phyloP scores from a whole-genome alignment of 768 basidiomycete genomes.

The Boletus reticulatus region DNA sequence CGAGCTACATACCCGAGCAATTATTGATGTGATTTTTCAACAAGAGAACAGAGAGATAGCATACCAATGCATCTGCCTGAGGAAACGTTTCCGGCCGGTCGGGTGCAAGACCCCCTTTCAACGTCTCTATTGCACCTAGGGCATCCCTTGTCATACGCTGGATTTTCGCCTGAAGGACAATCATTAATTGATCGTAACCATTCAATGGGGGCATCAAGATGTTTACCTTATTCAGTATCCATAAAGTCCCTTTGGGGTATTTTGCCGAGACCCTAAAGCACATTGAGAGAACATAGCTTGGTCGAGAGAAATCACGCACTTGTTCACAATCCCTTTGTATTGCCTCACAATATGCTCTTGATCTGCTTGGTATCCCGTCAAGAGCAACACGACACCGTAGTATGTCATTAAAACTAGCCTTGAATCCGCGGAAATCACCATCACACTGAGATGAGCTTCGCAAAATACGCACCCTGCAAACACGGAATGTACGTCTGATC shows the following conservation, averaged over 20 bases:
- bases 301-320: constrained; percentile 36
- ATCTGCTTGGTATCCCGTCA: constrained; percentile 76
- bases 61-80: constrained; percentile 76
- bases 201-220: too few species aligned
- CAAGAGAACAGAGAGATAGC: not conserved
- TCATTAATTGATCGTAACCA: not conserved
- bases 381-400: constrained; percentile 63
- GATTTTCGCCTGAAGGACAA: constrained; percentile 59
- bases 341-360: constrained; percentile 60
- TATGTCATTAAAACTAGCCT: constrained; percentile 83
- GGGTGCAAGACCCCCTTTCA: constrained; percentile 56
- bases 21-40: not conserved
- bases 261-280: constrained; percentile 45
- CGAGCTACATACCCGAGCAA: constrained; percentile 42
- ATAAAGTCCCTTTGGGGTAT: constrained; percentile 67
- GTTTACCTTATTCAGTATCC: constrained; percentile 68
- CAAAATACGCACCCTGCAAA: constrained; percentile 58
- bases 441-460: not conserved
- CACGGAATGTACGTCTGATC: constrained; percentile 67
- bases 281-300: not conserved
- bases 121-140: constrained; percentile 57
- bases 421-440: not conserved
- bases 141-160: constrained; percentile 68
- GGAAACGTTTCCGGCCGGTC: constrained; percentile 52
- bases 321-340: constrained; percentile 62